Conservation (phyloP, 257 asterid genomes). For the Cinchona pubescens region DNA sequence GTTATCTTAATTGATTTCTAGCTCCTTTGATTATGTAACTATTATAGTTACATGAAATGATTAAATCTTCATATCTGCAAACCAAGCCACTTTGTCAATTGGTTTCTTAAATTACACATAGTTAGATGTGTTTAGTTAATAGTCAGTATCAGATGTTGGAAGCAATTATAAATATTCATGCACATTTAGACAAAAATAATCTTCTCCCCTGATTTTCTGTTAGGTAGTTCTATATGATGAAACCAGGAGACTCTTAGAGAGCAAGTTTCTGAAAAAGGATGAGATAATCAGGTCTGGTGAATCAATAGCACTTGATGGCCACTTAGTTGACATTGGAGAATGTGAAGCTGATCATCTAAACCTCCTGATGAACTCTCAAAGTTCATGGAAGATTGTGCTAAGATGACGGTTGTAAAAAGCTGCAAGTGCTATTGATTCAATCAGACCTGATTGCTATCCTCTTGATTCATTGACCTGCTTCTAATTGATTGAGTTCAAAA, state of each 20-base stretch:
- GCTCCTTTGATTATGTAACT: no score
- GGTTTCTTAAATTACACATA: neutral
- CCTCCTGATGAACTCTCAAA: constrained; percentile 32
- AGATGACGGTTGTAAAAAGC: constrained; percentile 17
- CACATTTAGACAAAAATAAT: constrained; percentile 11
- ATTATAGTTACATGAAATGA: neutral
- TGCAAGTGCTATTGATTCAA: no score
- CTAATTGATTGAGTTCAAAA: constrained; percentile 17
- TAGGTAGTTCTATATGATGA: constrained; percentile 71
- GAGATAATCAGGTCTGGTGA: constrained; percentile 60
- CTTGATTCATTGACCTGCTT: no score
- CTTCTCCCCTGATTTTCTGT: constrained; percentile 14
- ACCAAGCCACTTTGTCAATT: neutral
- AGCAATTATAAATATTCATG: neutral
- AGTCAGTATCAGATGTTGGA: neutral
- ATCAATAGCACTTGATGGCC: constrained; percentile 56
- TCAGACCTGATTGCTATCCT: no score
- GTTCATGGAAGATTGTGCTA: constrained; percentile 28
- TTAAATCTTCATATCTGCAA: neutral
- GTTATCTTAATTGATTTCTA: no score
- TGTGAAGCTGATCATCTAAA: constrained; percentile 40
- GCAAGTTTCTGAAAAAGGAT: constrained; percentile 64
- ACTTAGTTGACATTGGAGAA: constrained; percentile 72
- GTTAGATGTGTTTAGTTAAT: neutral
- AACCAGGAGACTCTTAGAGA: constrained; percentile 54